Evolutionary conservation across 371 early-diverging fungal species (phyloP), one percentile per base, ranked within the genome.

Genomic region (Nematocida displodere): DNA sequence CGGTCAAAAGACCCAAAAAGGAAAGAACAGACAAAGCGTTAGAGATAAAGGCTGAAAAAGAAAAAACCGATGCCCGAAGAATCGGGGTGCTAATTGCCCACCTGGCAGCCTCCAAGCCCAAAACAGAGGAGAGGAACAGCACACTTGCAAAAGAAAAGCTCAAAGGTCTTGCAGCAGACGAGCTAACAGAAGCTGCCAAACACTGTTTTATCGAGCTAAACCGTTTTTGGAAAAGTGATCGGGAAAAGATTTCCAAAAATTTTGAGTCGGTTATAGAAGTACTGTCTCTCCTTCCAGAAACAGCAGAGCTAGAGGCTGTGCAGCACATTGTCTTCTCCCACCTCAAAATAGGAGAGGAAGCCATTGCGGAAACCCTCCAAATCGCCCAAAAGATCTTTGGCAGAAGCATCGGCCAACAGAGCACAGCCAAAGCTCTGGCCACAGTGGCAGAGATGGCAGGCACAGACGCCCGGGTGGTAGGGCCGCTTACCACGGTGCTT

Each of bases 161-260:
- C 5, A 2, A 22, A 5, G 17, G 15, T 1, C 48, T 46, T 36
- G 5, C 61, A 40, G 34, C 4, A 13, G 34, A 50, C 11, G 34
- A 71, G 37, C 28, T 59, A 0, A 28, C 17, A 8, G 24, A 7
- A 28, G 26, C 34, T 1, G 15, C 61, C 5, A 22, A 5, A 2
- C 47, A 62, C 36, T 71, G 58, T 49, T 71, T 66, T 39, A 24
- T 31, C 11, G 75, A 71, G 34, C 42, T 71, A 2, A 31, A 44
- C 11, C 28, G 75, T 29, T 71, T 58, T 42, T 71, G 75, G 75
- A 71, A 34, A 5, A 48, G 11, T 5, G 75, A 71, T 28, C 58
- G 58, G 54, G 75, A 71, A 34, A 62, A 61, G 37, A 71, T 71
- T 29, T 71, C 75, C 0, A 67, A 76, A 44, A 54, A 71, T 33